phyloP scores from a whole-genome alignment of 2,329 filamentous ascomycete species.

The Trichoderma atrobrunneum region DNA sequence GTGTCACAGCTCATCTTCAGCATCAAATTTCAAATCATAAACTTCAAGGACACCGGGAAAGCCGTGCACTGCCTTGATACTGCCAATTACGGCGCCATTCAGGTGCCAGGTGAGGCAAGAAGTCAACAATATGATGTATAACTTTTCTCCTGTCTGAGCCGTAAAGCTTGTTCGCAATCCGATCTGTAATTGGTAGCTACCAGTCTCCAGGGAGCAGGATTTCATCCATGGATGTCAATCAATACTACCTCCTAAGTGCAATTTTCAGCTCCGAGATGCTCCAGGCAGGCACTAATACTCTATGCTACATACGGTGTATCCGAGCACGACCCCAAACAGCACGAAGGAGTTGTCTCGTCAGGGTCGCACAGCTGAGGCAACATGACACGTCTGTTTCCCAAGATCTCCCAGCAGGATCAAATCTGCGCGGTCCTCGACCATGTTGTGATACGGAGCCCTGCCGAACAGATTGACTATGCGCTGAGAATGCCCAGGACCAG shows the following conservation, averaged over 20 bases:
- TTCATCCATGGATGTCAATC: neutral
- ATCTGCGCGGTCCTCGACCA: neutral
- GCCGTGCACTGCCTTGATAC: neutral
- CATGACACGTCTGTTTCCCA: slow-evolving; percentile 5
- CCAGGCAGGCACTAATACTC: neutral
- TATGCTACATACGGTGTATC: neutral
- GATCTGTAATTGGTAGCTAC: neutral
- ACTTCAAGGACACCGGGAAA: neutral
- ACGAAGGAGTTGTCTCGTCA: slow-evolving; percentile 6
- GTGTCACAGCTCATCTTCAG: neutral
- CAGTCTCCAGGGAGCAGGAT: neutral
- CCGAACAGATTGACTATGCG: neutral
- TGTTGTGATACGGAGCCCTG: neutral
- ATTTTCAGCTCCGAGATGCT: neutral
- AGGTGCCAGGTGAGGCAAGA: neutral
- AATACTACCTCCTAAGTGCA: neutral
- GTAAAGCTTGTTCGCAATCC: neutral
- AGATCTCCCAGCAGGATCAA: neutral
- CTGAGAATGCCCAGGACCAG: neutral
- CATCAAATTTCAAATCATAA: neutral
- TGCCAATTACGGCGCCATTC: neutral
- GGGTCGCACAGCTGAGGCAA: neutral
- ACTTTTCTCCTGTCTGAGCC: neutral
- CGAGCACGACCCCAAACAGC: neutral
- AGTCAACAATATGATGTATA: neutral